Evolutionary conservation across 345 rosid species (phyloP).

Genomic region (Camelina sativa): DNA sequence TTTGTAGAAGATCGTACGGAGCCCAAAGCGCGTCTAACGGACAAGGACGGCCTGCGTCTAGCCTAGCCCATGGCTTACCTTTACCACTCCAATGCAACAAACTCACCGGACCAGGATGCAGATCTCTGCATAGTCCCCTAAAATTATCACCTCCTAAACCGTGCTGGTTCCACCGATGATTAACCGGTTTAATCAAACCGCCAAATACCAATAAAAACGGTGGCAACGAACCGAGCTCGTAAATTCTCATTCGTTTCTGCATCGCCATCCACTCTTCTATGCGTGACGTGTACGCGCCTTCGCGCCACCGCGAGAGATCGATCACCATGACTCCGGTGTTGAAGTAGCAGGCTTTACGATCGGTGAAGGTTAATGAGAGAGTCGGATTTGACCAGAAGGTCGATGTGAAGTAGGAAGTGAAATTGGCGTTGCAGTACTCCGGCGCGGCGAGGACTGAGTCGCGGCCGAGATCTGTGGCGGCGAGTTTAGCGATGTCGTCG

Average conservation of each 20-base stretch:
- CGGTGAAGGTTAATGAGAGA: constrained; percentile 62
- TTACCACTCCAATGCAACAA: constrained; percentile 73
- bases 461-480: constrained; percentile 63
- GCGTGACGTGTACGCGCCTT: constrained; percentile 65
- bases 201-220: constrained; percentile 78
- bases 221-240: constrained; percentile 80
- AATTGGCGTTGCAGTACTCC: constrained; percentile 90
- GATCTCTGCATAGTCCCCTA: constrained; percentile 59
- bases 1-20: constrained; percentile 65
- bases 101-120: constrained; percentile 73
- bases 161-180: constrained; percentile 86
- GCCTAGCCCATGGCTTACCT: constrained; percentile 77
- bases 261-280: constrained; percentile 96
- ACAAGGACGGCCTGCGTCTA: constrained; percentile 66
- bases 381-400: constrained; percentile 81
- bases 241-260: constrained; percentile 69
- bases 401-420: constrained; percentile 78
- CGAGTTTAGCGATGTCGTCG: constrained; percentile 81
- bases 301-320: constrained; percentile 83
- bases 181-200: constrained; percentile 69
- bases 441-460: constrained; percentile 82
- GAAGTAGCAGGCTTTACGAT: constrained; percentile 66
- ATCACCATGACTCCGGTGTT: constrained; percentile 95
- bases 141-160: constrained; percentile 70
- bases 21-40: constrained; percentile 71